Evolutionary conservation across 441 rosid species (phyloP), one percentile per base, ranked within the genome.

Genomic region (Lepidium campestre): DNA sequence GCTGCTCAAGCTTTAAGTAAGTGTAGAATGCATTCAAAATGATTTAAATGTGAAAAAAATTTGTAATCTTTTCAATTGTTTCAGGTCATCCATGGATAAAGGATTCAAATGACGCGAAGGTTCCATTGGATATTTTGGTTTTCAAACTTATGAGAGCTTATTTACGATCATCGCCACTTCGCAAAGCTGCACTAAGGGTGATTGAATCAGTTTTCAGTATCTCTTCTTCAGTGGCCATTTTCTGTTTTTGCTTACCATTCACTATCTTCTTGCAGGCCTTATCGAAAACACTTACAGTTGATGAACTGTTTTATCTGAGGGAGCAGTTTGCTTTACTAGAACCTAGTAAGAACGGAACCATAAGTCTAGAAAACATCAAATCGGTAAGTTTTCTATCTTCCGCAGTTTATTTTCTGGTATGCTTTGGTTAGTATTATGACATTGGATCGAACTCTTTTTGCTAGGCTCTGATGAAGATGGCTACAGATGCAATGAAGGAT

Each of bases 51-150:
- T 13, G 55, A 7, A 1, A n/a, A 48, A 25, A 61, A 9, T 0
- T 45, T 31, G 56, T 40, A 48, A 74, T 10, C 2, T 29, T 65
- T 14, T 39, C 36, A 14, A 48, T 65, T 57, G 23, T 65, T 62
- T 49, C 80, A 94, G 99, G 99, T 80, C 99, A 94, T 81, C 94
- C 97, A 40, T 94, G 99, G 99, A 85, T 91, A 29, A 85, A 77
- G 58, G 79, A 77, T 70, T 82, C 81, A 27, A 75, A 61, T 29
- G 91, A 81, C 10, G 82, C 82, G 1, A 84, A 84, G 75, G 79
- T 94, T 61, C 96, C 99, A 42, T 65, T 94, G 52, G 99, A 94
- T 82, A 70, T 89, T 57, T 72, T 81, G 15, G 79, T 88, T 67
- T 83, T 94, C 54, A 94, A 86, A 81, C 96, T 83, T 71, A 86